Evolutionary conservation across 1,284 basidiomycete genomes (phyloP).

Genomic region (Singerocomus inundabilis): DNA sequence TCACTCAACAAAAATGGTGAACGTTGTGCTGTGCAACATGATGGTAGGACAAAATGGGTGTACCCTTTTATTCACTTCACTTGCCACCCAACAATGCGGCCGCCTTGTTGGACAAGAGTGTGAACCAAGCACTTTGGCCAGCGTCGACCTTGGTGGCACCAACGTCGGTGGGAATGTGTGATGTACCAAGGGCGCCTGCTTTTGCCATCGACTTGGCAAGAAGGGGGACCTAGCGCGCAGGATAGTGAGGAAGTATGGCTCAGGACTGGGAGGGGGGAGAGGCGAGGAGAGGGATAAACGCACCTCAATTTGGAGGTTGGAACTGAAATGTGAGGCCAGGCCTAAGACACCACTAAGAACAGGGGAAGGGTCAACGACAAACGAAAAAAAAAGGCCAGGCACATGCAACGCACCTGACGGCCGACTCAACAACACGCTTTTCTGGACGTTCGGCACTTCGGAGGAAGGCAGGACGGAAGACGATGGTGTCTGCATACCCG

Average conservation of each 20-base stretch:
- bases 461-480: constrained; percentile 63
- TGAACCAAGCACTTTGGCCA: constrained; percentile 19
- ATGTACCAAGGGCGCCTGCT: constrained; percentile 27
- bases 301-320: constrained; percentile 47
- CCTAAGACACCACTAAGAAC: constrained; percentile 34
- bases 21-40: no score
- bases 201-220: constrained; percentile 27
- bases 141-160: constrained; percentile 23
- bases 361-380: no score
- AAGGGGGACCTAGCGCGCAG: constrained; percentile 13
- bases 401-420: constrained; percentile 43
- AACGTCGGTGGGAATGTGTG: constrained; percentile 15
- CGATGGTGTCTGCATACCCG: constrained; percentile 66
- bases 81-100: constrained; percentile 18
- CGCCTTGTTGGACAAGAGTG: constrained; percentile 27
- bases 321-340: constrained; percentile 39
- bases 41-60: not conserved
- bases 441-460: constrained; percentile 43
- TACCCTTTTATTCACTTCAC: not conserved
- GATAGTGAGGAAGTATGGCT: no score
- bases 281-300: not conserved
- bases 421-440: constrained; percentile 39
- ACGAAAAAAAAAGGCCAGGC: no score
- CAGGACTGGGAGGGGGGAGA: no score
- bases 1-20: no score